phyloP scores from a whole-genome alignment of 129 eudicot species.

The Tagetes patula region DNA sequence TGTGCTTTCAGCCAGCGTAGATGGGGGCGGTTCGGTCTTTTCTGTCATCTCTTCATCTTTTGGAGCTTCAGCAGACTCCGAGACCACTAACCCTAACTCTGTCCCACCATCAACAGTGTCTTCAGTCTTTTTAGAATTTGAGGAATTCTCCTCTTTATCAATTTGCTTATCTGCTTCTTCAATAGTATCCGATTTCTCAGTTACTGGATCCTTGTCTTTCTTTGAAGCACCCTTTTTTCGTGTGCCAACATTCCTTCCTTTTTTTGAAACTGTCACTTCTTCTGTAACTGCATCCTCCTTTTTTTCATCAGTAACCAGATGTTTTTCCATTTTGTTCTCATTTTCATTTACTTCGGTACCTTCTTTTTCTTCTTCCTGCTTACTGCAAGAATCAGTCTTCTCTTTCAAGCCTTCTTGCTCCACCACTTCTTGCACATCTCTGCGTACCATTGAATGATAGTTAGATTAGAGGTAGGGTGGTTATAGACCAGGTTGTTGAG shows the following conservation, averaged over 20 bases:
- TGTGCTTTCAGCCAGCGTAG: slow-evolving; percentile 37
- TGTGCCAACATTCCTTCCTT: slow-evolving; percentile 29
- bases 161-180: slow-evolving; percentile 39
- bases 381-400: slow-evolving; percentile 29
- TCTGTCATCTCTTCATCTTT: slow-evolving; percentile 55
- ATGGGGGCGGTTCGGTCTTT: slow-evolving; percentile 35
- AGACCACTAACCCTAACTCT: slow-evolving; percentile 20
- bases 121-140: slow-evolving; percentile 41
- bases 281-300: slow-evolving; percentile 14
- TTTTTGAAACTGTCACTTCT: slow-evolving; percentile 27
- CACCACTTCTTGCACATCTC: slow-evolving; percentile 39
- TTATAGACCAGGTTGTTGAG: background rate
- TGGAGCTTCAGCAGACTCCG: slow-evolving; percentile 41
- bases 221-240: slow-evolving; percentile 31
- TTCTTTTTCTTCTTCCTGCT: slow-evolving; percentile 36
- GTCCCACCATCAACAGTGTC: slow-evolving; percentile 30
- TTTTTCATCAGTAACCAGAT: slow-evolving; percentile 34
- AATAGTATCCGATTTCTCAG: slow-evolving; percentile 23
- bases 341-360: slow-evolving; percentile 31
- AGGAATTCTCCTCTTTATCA: slow-evolving; percentile 39
- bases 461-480: background rate
- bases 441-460: slow-evolving; percentile 41
- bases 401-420: slow-evolving; percentile 46
- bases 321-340: slow-evolving; percentile 26
- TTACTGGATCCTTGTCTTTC: slow-evolving; percentile 31